Evolutionary conservation across 179 eudicot species (phyloP).

Genomic region (Actinidia arguta): DNA sequence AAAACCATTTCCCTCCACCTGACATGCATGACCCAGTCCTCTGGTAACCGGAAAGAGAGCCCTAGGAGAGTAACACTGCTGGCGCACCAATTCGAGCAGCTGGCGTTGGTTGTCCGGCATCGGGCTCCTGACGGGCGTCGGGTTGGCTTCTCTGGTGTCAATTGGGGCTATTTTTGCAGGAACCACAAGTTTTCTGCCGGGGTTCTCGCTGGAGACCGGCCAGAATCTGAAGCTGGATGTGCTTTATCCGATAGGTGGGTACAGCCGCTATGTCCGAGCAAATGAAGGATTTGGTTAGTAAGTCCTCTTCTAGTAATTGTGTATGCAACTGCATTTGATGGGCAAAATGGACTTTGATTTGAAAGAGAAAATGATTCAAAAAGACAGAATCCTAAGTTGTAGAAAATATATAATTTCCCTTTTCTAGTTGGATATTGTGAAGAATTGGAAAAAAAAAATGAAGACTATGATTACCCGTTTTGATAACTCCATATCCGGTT

Average conservation of each 20-base stretch:
- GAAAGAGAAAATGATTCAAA: neutral
- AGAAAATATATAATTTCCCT: too few species aligned
- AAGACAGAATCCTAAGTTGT: too few species aligned
- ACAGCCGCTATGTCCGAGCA: constrained; percentile 64
- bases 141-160: constrained; percentile 78
- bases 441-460: too few species aligned
- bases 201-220: constrained; percentile 75
- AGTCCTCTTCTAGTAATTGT: neutral
- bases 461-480: too few species aligned
- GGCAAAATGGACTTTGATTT: neutral
- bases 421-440: too few species aligned
- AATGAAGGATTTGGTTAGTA: constrained; percentile 83
- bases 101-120: constrained; percentile 60
- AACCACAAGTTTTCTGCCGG: constrained; percentile 77
- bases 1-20: constrained; percentile 24
- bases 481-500: too few species aligned
- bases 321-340: neutral
- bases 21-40: constrained; percentile 41
- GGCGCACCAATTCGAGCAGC: constrained; percentile 66
- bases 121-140: constrained; percentile 71
- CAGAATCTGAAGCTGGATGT: constrained; percentile 82
- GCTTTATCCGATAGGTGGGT: constrained; percentile 81
- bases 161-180: constrained; percentile 88
- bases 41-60: constrained; percentile 47
- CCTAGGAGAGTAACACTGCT: constrained; percentile 42